A percentile compares a stretch with the other conserved stretches of the same genome.
Conservation (phyloP, 2,329 filamentous ascomycete genomes). For the Aspergillus niger region DNA sequence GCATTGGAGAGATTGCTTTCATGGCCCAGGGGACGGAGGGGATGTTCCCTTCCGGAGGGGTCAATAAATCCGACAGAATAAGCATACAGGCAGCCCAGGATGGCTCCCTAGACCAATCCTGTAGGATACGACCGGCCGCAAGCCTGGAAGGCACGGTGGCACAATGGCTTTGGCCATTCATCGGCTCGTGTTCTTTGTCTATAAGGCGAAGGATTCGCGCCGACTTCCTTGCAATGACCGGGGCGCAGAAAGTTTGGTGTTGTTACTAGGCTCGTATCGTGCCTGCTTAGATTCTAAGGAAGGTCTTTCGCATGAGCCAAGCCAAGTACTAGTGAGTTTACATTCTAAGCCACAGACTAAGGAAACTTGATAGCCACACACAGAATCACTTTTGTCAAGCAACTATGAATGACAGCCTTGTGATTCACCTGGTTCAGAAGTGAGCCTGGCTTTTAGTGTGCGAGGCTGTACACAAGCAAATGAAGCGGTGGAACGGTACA, state of each 20-base stretch:
- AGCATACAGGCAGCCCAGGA: slow-evolving; percentile 11
- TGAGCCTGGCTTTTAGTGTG: neutral
- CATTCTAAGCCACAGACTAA: neutral
- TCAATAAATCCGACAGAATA: slow-evolving; percentile 20
- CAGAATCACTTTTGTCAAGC: neutral
- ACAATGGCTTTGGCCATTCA: neutral
- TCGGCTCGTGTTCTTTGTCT: neutral
- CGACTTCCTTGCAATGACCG: neutral
- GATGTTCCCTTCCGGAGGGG: slow-evolving; percentile 20
- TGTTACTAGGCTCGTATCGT: slow-evolving; percentile 5
- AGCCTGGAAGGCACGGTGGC: neutral
- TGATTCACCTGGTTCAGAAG: neutral
- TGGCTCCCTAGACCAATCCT: neutral
- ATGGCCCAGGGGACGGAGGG: slow-evolving; percentile 24
- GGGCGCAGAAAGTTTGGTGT: neutral
- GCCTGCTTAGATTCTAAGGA: neutral
- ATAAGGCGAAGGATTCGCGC: slow-evolving; percentile 1
- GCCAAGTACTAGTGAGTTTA: neutral
- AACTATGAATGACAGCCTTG: neutral
- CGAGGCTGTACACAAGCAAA: neutral
- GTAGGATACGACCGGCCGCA: neutral
- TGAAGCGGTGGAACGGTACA: neutral
- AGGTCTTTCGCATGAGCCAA: neutral
- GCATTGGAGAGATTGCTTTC: slow-evolving; percentile 17
- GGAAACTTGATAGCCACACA: neutral